Percentiles rank a stretch among this genome's conserved stretches.
Evolutionary conservation across 305 asterid species (phyloP).

Genomic region (Andrographis paniculata): DNA sequence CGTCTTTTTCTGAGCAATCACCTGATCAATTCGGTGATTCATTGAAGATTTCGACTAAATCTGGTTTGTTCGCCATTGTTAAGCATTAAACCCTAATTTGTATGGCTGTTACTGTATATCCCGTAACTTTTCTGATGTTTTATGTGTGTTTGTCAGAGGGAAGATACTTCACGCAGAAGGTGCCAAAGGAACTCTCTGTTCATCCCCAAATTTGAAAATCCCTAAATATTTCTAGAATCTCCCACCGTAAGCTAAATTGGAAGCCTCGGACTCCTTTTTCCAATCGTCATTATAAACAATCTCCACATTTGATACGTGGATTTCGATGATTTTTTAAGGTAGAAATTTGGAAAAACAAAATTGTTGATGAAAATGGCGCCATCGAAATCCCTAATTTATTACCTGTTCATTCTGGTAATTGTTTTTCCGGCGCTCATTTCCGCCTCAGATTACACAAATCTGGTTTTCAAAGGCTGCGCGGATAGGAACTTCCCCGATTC

Average conservation of each 20-base stretch:
- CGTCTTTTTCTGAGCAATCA: conserved; percentile 1
- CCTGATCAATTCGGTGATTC: background rate
- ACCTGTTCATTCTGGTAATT: conserved; percentile 17
- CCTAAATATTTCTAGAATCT: conserved; percentile 13
- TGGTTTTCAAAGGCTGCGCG: conserved; percentile 68
- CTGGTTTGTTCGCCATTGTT: background rate
- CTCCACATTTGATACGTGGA: conserved; percentile 3
- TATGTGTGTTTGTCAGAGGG: background rate
- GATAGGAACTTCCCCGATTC: conserved; percentile 36
- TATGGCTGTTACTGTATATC: too few relatives aligned
- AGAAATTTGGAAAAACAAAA: conserved; percentile 1
- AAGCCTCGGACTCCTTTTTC: background rate
- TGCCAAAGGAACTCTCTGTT: background rate
- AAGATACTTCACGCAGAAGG: conserved; percentile 9
- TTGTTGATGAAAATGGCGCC: conserved; percentile 29
- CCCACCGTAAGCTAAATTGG: conserved; percentile 8
- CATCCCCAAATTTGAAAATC: too few relatives aligned
- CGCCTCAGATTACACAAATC: conserved; percentile 30
- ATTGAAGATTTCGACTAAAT: background rate
- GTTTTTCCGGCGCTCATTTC: conserved; percentile 12
- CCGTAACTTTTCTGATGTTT: background rate
- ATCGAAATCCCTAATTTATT: conserved; percentile 21
- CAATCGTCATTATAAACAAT: conserved; percentile 5
- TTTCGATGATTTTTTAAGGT: background rate
- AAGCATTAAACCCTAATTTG: too few relatives aligned